phyloP scores from a whole-genome alignment of 352 stramenopile species.

The Peronosclerospora sorghi region DNA sequence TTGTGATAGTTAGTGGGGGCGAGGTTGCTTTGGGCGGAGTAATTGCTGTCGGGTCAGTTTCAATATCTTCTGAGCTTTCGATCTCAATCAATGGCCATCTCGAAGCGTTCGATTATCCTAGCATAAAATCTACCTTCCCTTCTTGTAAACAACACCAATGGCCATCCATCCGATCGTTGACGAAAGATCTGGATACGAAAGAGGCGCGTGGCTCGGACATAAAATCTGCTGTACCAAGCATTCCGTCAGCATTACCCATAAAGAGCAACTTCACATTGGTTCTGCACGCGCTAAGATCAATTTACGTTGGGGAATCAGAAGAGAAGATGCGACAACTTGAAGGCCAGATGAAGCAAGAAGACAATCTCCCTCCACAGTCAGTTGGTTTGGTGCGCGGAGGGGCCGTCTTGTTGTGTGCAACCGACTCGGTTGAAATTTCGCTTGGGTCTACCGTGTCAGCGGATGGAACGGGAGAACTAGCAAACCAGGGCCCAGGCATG shows the following conservation, averaged over 20 bases:
- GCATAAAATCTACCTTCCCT: constrained; percentile 32
- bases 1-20: constrained; percentile 38
- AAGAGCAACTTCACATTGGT: constrained; percentile 56
- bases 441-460: constrained; percentile 33
- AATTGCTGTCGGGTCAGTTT: constrained; percentile 38
- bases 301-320: constrained; percentile 34
- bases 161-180: constrained; percentile 8
- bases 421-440: constrained; percentile 33
- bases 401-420: constrained; percentile 50
- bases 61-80: constrained; percentile 35
- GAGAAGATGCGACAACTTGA: constrained; percentile 15
- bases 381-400: constrained; percentile 33
- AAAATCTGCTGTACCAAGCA: constrained; percentile 6
- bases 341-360: constrained; percentile 11
- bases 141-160: constrained; percentile 39
- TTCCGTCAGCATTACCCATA: constrained; percentile 12
- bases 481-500: constrained; percentile 53
- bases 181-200: constrained; percentile 7
- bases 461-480: constrained; percentile 46
- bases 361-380: constrained; percentile 9
- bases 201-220: constrained; percentile 1
- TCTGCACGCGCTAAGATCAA: constrained; percentile 36
- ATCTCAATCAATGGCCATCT: constrained; percentile 38
- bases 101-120: constrained; percentile 30
- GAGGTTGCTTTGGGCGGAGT: constrained; percentile 42